A percentile compares a stretch with the other conserved stretches of the same genome.
These are phyloP conservation scores for Phanerochaete carnosa DNA, from an alignment of 768 basidiomycete species.

Conservation along the genomic window DNA sequence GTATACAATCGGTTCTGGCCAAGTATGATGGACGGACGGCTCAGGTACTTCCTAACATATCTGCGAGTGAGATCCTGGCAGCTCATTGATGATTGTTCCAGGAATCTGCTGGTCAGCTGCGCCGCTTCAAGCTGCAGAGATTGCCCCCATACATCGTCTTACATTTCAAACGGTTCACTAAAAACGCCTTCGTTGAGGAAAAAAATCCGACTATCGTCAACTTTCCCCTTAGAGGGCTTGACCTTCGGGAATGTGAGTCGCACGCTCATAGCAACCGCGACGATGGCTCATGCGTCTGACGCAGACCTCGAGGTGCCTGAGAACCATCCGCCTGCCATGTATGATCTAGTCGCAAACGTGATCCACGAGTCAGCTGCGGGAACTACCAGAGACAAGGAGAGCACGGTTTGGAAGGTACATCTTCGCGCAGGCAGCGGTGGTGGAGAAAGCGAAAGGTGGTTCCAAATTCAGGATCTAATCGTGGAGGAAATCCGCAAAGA, in stretches of 20 bases:
- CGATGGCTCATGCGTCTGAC: neutral
- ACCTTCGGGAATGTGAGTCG: conserved; percentile 85
- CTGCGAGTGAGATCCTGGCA: neutral
- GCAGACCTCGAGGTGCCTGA: conserved; percentile 76
- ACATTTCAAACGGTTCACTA: conserved; percentile 95
- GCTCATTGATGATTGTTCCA: conserved; percentile 24
- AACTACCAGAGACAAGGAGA: conserved; percentile 91
- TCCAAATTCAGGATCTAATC: conserved; percentile 93
- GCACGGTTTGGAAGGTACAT: conserved; percentile 91
- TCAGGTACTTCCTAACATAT: conserved; percentile 50
- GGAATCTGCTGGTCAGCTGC: conserved; percentile 84
- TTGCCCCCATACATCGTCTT: conserved; percentile 92
- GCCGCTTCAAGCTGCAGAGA: conserved; percentile 85
- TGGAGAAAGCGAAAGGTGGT: conserved; percentile 90
- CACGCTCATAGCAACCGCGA: neutral
- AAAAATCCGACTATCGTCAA: conserved; percentile 99
- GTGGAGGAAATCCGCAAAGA: conserved; percentile 96
- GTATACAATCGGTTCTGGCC: conserved; percentile 81
- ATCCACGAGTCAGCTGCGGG: conserved; percentile 94
- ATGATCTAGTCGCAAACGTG: conserved; percentile 95
- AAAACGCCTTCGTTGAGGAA: conserved; percentile 95
- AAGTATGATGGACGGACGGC: conserved; percentile 94
- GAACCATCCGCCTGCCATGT: conserved; percentile 60
- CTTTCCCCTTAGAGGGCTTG: conserved; percentile 90
- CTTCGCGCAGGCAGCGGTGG: conserved; percentile 72